Evolutionary conservation across 2,329 filamentous ascomycete genomes (phyloP).

Genomic region (Botrytis fragariae): DNA sequence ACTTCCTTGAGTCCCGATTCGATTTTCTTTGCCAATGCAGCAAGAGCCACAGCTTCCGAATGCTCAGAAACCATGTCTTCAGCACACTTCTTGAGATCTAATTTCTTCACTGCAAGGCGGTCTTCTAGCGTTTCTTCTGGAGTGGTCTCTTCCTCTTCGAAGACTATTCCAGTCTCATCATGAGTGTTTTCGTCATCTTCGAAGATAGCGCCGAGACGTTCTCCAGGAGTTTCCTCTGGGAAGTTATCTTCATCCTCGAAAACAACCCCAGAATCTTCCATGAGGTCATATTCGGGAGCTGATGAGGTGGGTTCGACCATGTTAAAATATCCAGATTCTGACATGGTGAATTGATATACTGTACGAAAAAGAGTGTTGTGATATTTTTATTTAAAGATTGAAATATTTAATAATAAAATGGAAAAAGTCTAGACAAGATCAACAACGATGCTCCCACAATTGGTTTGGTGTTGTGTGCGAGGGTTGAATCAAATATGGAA

Average conservation of each 20-base stretch:
- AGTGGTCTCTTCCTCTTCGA: constrained; percentile 6
- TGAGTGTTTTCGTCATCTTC: constrained; percentile 9
- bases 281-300: background rate
- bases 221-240: constrained; percentile 11
- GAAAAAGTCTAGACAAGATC: background rate
- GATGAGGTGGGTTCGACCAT: background rate
- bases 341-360: background rate
- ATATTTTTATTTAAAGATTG: constrained; percentile 4
- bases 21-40: constrained; percentile 17
- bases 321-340: constrained; percentile 15
- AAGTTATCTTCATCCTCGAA: constrained; percentile 16
- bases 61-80: constrained; percentile 18
- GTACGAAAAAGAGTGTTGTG: constrained; percentile 14
- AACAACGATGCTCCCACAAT: background rate
- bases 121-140: constrained; percentile 10
- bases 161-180: constrained; percentile 4
- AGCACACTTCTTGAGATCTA: constrained; percentile 14
- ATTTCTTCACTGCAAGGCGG: constrained; percentile 12
- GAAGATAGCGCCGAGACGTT: constrained; percentile 7
- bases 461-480: background rate
- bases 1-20: constrained; percentile 19
- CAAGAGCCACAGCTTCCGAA: constrained; percentile 18
- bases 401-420: background rate
- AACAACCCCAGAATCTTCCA: constrained; percentile 14
- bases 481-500: constrained; percentile 3